Conservation (phyloP, 768 basidiomycete species). For the Leccinum aurantiacum region DNA sequence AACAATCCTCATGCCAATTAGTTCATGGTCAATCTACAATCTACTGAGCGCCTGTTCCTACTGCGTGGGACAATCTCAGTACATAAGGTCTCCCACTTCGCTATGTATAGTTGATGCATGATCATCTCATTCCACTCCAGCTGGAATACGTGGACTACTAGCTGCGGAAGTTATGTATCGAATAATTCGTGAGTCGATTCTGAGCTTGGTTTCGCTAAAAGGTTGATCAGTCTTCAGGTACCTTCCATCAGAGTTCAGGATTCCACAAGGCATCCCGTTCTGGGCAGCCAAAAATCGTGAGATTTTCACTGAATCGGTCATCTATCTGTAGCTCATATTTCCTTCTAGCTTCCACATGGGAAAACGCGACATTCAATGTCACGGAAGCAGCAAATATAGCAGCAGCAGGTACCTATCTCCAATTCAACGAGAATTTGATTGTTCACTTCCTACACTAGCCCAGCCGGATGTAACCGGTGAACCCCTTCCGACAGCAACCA, state of each 20-base stretch:
- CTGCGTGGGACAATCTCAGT: conserved; percentile 13
- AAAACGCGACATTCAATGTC: conserved; percentile 14
- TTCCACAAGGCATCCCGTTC: conserved; percentile 22
- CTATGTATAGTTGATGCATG: background rate
- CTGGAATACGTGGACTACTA: conserved; percentile 21
- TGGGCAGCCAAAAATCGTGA: conserved; percentile 27
- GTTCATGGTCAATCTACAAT: conserved; percentile 34
- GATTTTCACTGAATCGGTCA: background rate
- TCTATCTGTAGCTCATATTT: background rate
- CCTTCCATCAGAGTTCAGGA: conserved; percentile 15
- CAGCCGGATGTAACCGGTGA: conserved; percentile 18
- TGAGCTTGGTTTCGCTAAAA: background rate
- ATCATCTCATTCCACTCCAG: conserved; percentile 14
- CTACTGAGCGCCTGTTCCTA: conserved; percentile 29
- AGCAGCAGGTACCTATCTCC: conserved; percentile 10
- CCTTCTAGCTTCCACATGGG: conserved; percentile 21
- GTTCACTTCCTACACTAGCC: conserved; percentile 1
- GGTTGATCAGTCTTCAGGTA: conserved; percentile 18
- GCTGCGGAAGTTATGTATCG: conserved; percentile 18
- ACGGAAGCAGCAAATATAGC: conserved; percentile 11
- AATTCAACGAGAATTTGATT: background rate
- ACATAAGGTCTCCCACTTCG: conserved; percentile 15
- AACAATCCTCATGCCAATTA: conserved; percentile 9
- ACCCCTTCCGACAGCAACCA: conserved; percentile 9
- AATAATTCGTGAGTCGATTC: conserved; percentile 19